Conservation (phyloP, 83 land plant species). For the Diphasiastrum complanatum region DNA sequence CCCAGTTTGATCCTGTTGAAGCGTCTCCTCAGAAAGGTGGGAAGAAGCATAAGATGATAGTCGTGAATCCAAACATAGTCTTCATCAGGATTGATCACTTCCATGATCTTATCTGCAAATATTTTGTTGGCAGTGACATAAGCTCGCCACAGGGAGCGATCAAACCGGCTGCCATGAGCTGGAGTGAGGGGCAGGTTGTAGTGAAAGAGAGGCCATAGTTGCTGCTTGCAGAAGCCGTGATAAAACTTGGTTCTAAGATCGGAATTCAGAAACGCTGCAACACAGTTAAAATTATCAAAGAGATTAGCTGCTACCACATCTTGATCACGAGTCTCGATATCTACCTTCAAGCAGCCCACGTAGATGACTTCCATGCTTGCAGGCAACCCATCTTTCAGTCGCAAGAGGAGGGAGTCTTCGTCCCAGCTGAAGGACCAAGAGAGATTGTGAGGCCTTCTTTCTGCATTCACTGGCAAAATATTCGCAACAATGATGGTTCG, state of each 20-base stretch:
- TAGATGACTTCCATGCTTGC: constrained; percentile 23
- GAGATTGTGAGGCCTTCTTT: constrained; percentile 8
- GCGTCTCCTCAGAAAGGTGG: constrained; percentile 17
- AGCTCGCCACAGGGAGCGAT: constrained; percentile 24
- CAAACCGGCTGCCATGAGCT: constrained; percentile 21
- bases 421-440: constrained; percentile 27
- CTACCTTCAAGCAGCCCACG: constrained; percentile 17
- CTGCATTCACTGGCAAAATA: constrained; percentile 15
- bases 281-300: constrained; percentile 23
- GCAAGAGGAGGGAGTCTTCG: constrained; percentile 20
- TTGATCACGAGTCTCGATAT: constrained; percentile 16
- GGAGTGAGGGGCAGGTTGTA: constrained; percentile 22
- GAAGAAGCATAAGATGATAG: constrained; percentile 22
- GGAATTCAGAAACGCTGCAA: constrained; percentile 16
- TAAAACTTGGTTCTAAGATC: constrained; percentile 20
- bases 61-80: constrained; percentile 25
- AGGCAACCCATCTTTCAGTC: constrained; percentile 16
- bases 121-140: constrained; percentile 20
- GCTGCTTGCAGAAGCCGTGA: constrained; percentile 21
- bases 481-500: constrained; percentile 19
- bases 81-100: constrained; percentile 20
- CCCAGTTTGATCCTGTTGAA: constrained; percentile 17
- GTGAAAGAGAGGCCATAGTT: constrained; percentile 23
- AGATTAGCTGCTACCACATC: constrained; percentile 22
- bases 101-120: constrained; percentile 25